These are phyloP conservation scores for Kondoa malvinella DNA, from an alignment of 768 basidiomycete species.

Conservation along the genomic window DNA sequence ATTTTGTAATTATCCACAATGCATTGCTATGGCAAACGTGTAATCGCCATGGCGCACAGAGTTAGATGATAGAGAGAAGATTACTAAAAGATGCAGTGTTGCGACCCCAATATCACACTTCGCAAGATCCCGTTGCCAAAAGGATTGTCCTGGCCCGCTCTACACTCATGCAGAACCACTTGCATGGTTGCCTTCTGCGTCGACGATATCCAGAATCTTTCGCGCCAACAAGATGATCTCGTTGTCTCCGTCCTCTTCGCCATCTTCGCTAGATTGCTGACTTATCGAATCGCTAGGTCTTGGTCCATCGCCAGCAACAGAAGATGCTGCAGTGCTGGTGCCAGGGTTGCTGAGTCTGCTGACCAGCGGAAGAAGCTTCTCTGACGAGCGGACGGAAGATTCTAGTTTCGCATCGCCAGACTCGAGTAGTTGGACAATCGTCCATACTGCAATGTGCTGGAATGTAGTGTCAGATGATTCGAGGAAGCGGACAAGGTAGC, in stretches of 20 bases:
- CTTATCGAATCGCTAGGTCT: slow-evolving; percentile 11
- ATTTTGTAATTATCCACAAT: no score
- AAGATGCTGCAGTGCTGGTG: slow-evolving; percentile 36
- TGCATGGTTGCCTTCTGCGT: no score
- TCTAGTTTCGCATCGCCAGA: slow-evolving; percentile 85
- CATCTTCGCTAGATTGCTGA: slow-evolving; percentile 9
- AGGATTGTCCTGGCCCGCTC: no score
- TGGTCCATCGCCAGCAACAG: slow-evolving; percentile 13
- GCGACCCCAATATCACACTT: no score
- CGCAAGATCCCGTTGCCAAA: no score
- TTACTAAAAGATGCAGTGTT: no score
- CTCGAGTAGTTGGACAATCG: slow-evolving; percentile 89
- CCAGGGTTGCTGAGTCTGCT: slow-evolving; percentile 41
- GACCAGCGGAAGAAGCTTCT: slow-evolving; percentile 65
- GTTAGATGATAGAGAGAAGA: no score
- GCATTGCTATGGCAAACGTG: no score
- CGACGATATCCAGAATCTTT: slow-evolving; percentile 6
- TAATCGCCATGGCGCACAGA: no score
- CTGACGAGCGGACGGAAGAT: slow-evolving; percentile 73
- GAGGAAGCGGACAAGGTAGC: slow-evolving; percentile 82
- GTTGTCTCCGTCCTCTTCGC: slow-evolving; percentile 13
- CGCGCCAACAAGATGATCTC: slow-evolving; percentile 7
- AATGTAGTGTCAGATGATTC: slow-evolving; percentile 88
- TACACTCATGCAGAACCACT: no score
- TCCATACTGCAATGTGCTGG: slow-evolving; percentile 99